These are phyloP conservation scores for Penicillium brevicompactum DNA, from an alignment of 2,329 filamentous ascomycete species.

Conservation along the genomic window DNA sequence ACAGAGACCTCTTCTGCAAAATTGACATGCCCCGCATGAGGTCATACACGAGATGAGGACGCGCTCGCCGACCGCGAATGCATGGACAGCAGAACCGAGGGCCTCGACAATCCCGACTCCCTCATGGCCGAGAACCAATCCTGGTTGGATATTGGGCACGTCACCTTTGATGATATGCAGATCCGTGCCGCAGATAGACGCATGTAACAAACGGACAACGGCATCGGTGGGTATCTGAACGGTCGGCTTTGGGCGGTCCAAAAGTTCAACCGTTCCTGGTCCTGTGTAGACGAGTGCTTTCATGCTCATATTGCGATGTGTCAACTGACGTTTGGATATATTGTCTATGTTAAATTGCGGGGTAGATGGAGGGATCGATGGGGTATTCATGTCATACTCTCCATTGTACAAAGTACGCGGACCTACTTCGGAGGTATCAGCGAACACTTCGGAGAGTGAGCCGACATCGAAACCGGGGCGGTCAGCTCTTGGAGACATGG, in stretches of 20 bases:
- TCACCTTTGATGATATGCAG: constrained; percentile 60
- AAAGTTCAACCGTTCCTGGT: constrained; percentile 37
- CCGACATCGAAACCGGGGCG: neutral
- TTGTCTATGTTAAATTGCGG: neutral
- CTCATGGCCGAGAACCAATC: constrained; percentile 56
- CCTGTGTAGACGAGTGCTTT: constrained; percentile 52
- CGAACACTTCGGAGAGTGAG: neutral
- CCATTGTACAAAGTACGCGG: neutral
- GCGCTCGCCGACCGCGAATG: constrained; percentile 52
- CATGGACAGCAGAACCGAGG: constrained; percentile 49
- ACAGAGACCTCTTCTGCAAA: constrained; percentile 54
- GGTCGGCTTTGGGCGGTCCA: constrained; percentile 47
- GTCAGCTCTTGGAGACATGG: neutral
- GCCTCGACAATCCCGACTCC: constrained; percentile 54
- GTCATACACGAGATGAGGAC: constrained; percentile 58
- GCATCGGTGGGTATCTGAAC: constrained; percentile 51
- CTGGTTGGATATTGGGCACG: constrained; percentile 51
- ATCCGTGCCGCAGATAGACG: constrained; percentile 58
- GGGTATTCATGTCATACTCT: neutral
- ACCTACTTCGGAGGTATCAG: neutral
- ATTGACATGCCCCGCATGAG: constrained; percentile 54
- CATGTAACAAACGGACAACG: constrained; percentile 51
- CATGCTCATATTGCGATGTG: constrained; percentile 36
- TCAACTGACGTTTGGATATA: neutral
- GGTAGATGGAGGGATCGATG: neutral